Evolutionary conservation across 176 grass and related monocot genomes (phyloP), one percentile per base, ranked within the genome.

Genomic region (Musa schizocarpa): DNA sequence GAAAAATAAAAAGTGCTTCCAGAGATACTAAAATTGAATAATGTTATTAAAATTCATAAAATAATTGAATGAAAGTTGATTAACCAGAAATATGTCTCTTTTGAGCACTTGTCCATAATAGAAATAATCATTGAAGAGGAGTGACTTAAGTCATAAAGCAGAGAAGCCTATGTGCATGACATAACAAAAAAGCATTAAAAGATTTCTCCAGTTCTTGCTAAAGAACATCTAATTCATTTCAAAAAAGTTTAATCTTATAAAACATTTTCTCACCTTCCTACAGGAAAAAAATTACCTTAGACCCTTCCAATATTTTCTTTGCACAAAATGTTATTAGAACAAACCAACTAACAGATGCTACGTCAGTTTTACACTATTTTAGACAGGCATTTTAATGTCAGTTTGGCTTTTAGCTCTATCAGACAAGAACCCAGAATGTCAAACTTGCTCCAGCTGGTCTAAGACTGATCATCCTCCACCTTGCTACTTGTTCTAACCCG

Each of bases 1-100:
- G 86, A 98, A 91, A 93, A 25, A 74, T 59, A 66, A 22, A 82
- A 11, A 21, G 50, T 53, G 50, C 34, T 72, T 54, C 65, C 53
- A 26, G 12, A 14, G 29, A 77, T 53, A 14, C 76, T 53, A 53
- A 82, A 78, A 66, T 61, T 80, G 64, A 19, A 54, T 63, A 13
- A 58, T 3, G 13, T 62, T 79, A n/a, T 48, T 68, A 9, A 43
- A 34, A 34, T 14, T 11, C 1, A 13, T 34, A 68, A 34, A 26
- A 68, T 48, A 34, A 34, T 43, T 16, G 25, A 34, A 68, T 26
- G 2, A 6, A 68, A 61, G 17, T 61, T 61, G 0, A 61, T 61
- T 17, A 61, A 61, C 57, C 3, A 8, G 17, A 61, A 61, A 7
- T 43, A 43, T 43, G 34, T 43, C 34, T 43, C 34, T 43, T 43